phyloP scores from a whole-genome alignment of 352 stramenopile species.

The Blastocystis sp. region DNA sequence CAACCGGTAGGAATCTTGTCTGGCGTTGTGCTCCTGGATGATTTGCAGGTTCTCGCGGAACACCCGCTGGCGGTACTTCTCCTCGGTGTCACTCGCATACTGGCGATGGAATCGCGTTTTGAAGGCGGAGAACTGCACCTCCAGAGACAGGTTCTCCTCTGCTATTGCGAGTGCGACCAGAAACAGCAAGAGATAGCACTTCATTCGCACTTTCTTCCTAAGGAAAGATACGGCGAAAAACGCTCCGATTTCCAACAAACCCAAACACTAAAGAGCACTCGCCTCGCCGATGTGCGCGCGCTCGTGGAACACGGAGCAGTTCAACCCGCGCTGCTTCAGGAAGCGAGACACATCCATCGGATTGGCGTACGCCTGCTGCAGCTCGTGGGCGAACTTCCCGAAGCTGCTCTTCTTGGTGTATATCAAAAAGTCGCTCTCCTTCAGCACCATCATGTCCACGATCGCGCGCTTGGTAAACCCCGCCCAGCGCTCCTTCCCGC shows the following conservation, averaged over 20 bases:
- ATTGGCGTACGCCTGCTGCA: conserved; percentile 42
- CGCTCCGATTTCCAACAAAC: too few relatives aligned
- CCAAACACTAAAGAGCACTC: background rate
- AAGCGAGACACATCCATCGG: background rate
- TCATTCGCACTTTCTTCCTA: background rate
- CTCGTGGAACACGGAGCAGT: conserved; percentile 50
- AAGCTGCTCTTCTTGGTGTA: conserved; percentile 51
- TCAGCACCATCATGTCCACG: conserved; percentile 42
- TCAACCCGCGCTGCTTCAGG: conserved; percentile 11
- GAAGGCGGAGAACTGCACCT: background rate
- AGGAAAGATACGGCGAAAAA: too few relatives aligned
- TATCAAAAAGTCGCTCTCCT: conserved; percentile 57
- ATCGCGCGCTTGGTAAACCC: conserved; percentile 27
- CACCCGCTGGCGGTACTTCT: conserved; percentile 2
- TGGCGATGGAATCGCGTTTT: background rate
- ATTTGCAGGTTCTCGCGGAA: conserved; percentile 16
- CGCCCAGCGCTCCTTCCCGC: background rate
- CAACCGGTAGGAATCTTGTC: conserved; percentile 27
- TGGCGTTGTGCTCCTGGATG: conserved; percentile 26
- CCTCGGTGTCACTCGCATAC: conserved; percentile 17
- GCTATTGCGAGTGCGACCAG: background rate
- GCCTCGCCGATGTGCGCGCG: background rate
- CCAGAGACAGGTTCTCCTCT: background rate
- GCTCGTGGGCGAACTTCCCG: conserved; percentile 7
- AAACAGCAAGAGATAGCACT: background rate